Evolutionary conservation across 257 asterid genomes (phyloP), one percentile per base, ranked within the genome.

Genomic region (Perilla frutescens): DNA sequence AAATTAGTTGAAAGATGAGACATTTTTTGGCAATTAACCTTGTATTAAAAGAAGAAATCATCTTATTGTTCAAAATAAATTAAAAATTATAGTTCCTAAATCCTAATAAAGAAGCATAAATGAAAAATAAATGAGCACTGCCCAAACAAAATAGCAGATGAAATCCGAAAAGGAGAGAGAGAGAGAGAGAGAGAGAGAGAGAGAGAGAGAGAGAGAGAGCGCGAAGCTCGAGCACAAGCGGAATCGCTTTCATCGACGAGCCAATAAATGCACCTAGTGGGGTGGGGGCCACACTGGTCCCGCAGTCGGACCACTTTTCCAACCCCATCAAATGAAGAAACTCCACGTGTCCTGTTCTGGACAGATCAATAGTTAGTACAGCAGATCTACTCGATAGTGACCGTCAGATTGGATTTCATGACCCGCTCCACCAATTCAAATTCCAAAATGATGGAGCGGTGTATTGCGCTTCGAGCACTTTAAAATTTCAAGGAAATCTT

Each of bases 331-430:
- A 48, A 63, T 45, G 41, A 34, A 0, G 26, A 2, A 1, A 10
- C 47, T 59, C 32, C 80, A 73, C 64, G 74, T 69, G 74, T 73
- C 32, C 2, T 7, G 26, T 20, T 20, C 26, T 20, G 0, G 26
- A 20, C 26, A 20, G 26, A 20, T 20, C 1, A 37, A 55, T 49
- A 64, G 3, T 5, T 8, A 62, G n/a, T 9, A 26, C 77, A 56
- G 2, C 55, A 60, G 70, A 61, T 44, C 71, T 41, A 40, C 6
- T 31, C 20, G 8, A 65, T 9, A 9, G 10, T 2, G 63, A 49
- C 78, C 81, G 70, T 72, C n/a, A 31, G 78, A 77, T 77, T 26
- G 26, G n/a, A 41, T 15, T 47, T 15, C 7, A 45, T 65, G 34
- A 20, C 68, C 81, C 71, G 78, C 60, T 55, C 43, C 39, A 8